These are phyloP conservation scores for Pythium aquatile DNA, from an alignment of 352 stramenopile species.

Conservation along the genomic window DNA sequence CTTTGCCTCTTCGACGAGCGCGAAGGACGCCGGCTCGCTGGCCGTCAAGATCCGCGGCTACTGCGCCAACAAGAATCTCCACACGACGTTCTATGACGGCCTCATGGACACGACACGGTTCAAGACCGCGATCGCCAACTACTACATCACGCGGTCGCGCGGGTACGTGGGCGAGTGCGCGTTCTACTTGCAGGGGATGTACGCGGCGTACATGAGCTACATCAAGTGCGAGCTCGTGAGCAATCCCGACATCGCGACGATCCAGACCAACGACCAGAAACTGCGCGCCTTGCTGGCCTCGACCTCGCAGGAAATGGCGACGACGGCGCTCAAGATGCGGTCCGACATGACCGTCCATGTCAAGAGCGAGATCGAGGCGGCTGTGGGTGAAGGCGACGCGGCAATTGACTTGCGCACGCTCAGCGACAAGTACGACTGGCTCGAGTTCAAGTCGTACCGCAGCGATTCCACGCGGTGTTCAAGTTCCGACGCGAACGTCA, in stretches of 20 bases:
- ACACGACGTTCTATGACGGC: constrained; percentile 7
- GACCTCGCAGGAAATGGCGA: background rate
- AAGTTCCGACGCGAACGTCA: background rate
- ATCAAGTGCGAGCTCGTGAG: constrained; percentile 7
- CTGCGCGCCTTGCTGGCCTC: background rate
- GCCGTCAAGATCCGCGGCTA: background rate
- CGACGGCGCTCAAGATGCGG: constrained; percentile 7
- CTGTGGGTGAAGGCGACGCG: background rate
- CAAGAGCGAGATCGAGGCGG: background rate
- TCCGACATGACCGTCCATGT: constrained; percentile 1
- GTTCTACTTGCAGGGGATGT: constrained; percentile 9
- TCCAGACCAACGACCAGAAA: background rate
- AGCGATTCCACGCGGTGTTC: background rate
- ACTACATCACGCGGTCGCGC: constrained; percentile 8
- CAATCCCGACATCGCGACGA: background rate
- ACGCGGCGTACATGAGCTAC: constrained; percentile 9
- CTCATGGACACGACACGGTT: constrained; percentile 6
- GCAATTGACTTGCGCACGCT: background rate
- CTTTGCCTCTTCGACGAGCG: background rate
- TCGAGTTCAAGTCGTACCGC: constrained; percentile 4
- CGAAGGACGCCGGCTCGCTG: background rate
- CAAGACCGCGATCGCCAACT: background rate
- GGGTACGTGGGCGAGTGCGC: constrained; percentile 11
- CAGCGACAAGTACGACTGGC: constrained; percentile 11
- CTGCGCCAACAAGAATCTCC: constrained; percentile 3